Percentiles rank a stretch among this genome's conserved stretches.
Evolutionary conservation across 352 stramenopile genomes (phyloP).

Genomic region (Pythium rhizo-oryzae): DNA sequence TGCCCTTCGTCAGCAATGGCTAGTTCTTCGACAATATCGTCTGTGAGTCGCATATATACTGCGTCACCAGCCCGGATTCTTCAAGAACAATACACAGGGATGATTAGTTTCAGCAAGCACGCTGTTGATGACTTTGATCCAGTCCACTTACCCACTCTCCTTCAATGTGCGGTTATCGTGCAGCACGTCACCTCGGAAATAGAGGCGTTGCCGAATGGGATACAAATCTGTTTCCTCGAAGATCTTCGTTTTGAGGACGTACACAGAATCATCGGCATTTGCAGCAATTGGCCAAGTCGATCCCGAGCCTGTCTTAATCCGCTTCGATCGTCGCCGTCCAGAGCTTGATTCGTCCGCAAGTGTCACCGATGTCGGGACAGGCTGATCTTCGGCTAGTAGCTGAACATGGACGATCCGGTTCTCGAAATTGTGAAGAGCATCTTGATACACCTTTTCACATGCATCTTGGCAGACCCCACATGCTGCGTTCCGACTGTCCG

Average conservation of each 20-base stretch:
- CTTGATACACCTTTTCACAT: conserved; percentile 42
- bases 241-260: conserved; percentile 80
- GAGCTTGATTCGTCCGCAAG: conserved; percentile 42
- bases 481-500: conserved; percentile 34
- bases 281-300: conserved; percentile 52
- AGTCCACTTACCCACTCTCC: conserved; percentile 51
- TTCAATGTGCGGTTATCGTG: conserved; percentile 62
- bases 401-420: conserved; percentile 64
- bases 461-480: conserved; percentile 57
- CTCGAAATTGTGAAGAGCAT: conserved; percentile 68
- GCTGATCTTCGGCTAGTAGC: conserved; percentile 55
- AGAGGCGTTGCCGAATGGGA: conserved; percentile 70
- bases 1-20: conserved; percentile 48
- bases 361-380: conserved; percentile 46
- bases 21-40: conserved; percentile 63
- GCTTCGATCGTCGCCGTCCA: conserved; percentile 62
- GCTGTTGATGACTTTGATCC: not conserved
- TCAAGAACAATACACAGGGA: not conserved
- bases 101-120: not conserved
- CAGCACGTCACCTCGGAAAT: conserved; percentile 63
- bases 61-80: conserved; percentile 78
- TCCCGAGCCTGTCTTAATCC: conserved; percentile 55
- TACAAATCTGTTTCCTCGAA: conserved; percentile 69
- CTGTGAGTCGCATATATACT: conserved; percentile 70
- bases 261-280: conserved; percentile 70